These are phyloP conservation scores for Colletotrichum chlorophyti DNA, from an alignment of 2,329 filamentous ascomycete species.

Conservation along the genomic window DNA sequence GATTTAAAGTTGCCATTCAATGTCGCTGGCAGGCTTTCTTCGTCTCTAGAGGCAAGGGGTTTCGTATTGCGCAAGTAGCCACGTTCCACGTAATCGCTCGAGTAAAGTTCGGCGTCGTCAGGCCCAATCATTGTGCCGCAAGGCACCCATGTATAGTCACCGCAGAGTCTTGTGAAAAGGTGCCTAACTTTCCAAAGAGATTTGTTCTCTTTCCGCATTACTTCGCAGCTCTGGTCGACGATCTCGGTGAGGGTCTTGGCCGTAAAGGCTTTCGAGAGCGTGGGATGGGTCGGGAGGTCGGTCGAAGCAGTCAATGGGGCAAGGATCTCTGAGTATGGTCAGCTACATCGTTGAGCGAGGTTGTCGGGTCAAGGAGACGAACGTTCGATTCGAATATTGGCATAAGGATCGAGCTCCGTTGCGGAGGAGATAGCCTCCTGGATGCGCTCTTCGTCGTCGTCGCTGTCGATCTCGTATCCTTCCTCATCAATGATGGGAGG, in stretches of 20 bases:
- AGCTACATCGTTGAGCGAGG: constrained; percentile 34
- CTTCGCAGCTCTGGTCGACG: constrained; percentile 70
- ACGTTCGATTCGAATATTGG: constrained; percentile 75
- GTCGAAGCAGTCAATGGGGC: constrained; percentile 77
- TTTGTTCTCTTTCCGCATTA: constrained; percentile 77
- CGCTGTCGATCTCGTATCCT: constrained; percentile 77
- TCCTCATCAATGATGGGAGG: constrained; percentile 78
- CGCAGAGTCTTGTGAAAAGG: constrained; percentile 74
- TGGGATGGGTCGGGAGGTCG: constrained; percentile 77
- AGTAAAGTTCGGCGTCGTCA: constrained; percentile 62
- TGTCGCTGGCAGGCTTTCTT: constrained; percentile 9
- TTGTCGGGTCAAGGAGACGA: constrained; percentile 38
- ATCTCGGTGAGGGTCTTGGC: constrained; percentile 77
- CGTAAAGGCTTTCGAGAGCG: constrained; percentile 76
- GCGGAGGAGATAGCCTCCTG: constrained; percentile 67
- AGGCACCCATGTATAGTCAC: constrained; percentile 74
- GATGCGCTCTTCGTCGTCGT: constrained; percentile 70
- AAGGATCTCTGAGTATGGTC: constrained; percentile 65
- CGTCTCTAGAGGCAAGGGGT: constrained; percentile 18
- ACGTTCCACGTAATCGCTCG: constrained; percentile 51
- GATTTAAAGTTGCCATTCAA: constrained; percentile 29
- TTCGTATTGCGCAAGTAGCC: constrained; percentile 36
- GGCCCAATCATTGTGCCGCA: constrained; percentile 64
- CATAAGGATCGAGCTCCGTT: constrained; percentile 78
- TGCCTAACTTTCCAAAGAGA: constrained; percentile 78